These are phyloP conservation scores for Phytophthora litchii DNA, from an alignment of 352 stramenopile species.

Conservation along the genomic window DNA sequence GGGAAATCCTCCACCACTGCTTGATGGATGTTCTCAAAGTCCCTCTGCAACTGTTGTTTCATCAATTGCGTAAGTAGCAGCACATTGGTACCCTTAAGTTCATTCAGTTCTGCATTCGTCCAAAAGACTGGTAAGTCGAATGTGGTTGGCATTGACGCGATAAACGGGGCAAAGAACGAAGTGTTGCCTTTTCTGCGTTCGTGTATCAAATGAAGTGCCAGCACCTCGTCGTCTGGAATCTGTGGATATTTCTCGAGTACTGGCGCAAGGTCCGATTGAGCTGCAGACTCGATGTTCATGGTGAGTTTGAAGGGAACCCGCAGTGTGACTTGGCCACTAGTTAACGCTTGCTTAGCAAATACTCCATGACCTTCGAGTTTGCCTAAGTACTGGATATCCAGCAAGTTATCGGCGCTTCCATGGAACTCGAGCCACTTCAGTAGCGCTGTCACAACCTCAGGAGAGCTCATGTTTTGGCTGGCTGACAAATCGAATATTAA, in stretches of 20 bases:
- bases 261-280: constrained; percentile 44
- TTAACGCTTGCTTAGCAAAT: constrained; percentile 46
- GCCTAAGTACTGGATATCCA: constrained; percentile 52
- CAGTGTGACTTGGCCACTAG: constrained; percentile 46
- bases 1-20: constrained; percentile 52
- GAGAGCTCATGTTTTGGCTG: constrained; percentile 30
- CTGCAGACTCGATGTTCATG: constrained; percentile 55
- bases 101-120: constrained; percentile 46
- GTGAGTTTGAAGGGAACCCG: constrained; percentile 57
- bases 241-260: constrained; percentile 48
- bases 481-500: background rate
- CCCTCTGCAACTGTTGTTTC: constrained; percentile 56
- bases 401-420: constrained; percentile 31
- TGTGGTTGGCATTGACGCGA: constrained; percentile 50
- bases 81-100: constrained; percentile 63
- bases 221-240: constrained; percentile 53
- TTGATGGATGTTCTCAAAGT: constrained; percentile 67
- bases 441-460: constrained; percentile 33
- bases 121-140: constrained; percentile 73
- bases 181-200: constrained; percentile 47
- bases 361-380: constrained; percentile 55
- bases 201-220: constrained; percentile 68
- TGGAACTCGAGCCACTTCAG: constrained; percentile 45
- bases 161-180: constrained; percentile 65
- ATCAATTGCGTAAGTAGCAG: constrained; percentile 69